Percentiles rank a stretch among this genome's conserved stretches.
Evolutionary conservation across 768 basidiomycete species (phyloP).

Genomic region (Crucibulum laeve): DNA sequence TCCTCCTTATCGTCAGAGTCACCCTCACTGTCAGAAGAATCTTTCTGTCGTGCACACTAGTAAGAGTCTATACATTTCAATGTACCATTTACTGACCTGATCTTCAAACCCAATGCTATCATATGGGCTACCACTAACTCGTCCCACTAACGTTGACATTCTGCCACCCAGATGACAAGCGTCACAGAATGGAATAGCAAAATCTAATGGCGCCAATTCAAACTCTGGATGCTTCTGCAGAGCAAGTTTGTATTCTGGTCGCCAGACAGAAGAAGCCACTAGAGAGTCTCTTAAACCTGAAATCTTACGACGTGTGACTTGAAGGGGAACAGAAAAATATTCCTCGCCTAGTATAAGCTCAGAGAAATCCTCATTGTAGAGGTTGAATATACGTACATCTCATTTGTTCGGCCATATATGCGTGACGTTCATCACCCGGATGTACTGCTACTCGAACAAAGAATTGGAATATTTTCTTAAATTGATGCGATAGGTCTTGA

Average conservation of each 20-base stretch:
- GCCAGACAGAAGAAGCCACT: slow-evolving; percentile 85
- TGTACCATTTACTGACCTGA: slow-evolving; percentile 5
- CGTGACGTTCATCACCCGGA: slow-evolving; percentile 41
- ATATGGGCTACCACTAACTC: slow-evolving; percentile 67
- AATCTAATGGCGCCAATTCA: slow-evolving; percentile 45
- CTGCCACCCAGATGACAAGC: slow-evolving; percentile 77
- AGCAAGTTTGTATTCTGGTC: slow-evolving; percentile 56
- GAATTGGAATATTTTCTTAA: slow-evolving; percentile 86
- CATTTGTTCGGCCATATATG: slow-evolving; percentile 50
- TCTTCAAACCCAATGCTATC: slow-evolving; percentile 61
- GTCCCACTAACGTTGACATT: slow-evolving; percentile 58
- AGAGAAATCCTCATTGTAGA: neutral
- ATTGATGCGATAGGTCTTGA: slow-evolving; percentile 72
- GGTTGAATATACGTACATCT: slow-evolving; percentile 37
- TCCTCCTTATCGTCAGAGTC: slow-evolving; percentile 15
- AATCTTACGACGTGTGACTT: slow-evolving; percentile 64
- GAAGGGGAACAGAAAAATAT: slow-evolving; percentile 73
- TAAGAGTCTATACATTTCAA: neutral
- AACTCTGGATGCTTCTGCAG: slow-evolving; percentile 69
- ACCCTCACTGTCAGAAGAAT: slow-evolving; percentile 12
- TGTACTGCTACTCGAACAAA: slow-evolving; percentile 79
- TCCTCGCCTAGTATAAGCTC: slow-evolving; percentile 39
- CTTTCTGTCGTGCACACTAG: neutral
- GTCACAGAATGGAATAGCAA: slow-evolving; percentile 65
- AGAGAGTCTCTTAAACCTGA: slow-evolving; percentile 67